phyloP scores from a whole-genome alignment of 2,329 filamentous ascomycete genomes.

The Trichoderma afroharzianum region DNA sequence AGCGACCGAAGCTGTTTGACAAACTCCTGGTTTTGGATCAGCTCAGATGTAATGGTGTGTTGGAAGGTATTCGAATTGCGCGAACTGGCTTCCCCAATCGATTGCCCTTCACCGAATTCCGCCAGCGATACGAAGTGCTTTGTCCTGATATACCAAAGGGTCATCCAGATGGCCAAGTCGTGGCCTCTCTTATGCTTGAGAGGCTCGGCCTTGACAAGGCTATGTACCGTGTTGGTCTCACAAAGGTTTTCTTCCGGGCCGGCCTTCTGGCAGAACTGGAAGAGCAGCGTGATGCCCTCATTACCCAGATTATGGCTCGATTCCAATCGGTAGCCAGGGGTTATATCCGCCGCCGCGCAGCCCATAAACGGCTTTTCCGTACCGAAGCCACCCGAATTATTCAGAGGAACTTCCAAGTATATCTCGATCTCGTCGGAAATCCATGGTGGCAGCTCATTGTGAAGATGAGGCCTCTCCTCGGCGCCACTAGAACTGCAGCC shows the following conservation, averaged over 20 bases:
- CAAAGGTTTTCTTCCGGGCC: conserved; percentile 96
- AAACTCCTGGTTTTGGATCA: conserved; percentile 93
- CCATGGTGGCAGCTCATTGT: conserved; percentile 97
- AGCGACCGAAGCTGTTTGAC: conserved; percentile 88
- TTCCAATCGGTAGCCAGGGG: conserved; percentile 93
- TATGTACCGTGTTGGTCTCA: conserved; percentile 88
- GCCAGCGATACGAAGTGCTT: conserved; percentile 92
- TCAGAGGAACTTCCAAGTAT: conserved; percentile 89
- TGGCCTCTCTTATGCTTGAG: conserved; percentile 81
- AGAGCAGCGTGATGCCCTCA: conserved; percentile 88
- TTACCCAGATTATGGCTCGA: conserved; percentile 86
- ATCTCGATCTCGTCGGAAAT: conserved; percentile 82
- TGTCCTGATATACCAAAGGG: conserved; percentile 85
- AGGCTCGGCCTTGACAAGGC: conserved; percentile 80
- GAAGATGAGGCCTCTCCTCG: conserved; percentile 91
- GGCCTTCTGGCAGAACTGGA: conserved; percentile 95
- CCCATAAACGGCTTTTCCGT: conserved; percentile 89
- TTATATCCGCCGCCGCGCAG: conserved; percentile 81
- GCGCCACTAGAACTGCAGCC: conserved; percentile 83
- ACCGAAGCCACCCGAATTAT: conserved; percentile 94
- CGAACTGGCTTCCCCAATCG: conserved; percentile 95
- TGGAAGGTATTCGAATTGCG: conserved; percentile 97
- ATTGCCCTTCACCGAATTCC: conserved; percentile 87
- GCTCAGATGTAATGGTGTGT: conserved; percentile 95
- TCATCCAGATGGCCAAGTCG: conserved; percentile 85